Conservation (phyloP, 2,329 filamentous ascomycete genomes). For the Aspergillus pseudonomiae region DNA sequence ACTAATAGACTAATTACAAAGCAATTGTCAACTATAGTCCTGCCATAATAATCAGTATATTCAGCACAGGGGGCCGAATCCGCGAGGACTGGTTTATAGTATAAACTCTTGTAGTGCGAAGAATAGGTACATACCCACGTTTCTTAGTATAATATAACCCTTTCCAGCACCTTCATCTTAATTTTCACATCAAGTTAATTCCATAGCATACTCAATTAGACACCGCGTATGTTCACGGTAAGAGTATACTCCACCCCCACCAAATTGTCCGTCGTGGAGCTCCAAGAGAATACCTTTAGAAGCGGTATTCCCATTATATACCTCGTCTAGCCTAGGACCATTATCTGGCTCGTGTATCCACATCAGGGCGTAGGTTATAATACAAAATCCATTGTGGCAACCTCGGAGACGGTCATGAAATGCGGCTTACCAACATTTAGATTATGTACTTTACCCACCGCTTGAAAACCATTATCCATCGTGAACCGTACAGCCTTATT, state of each 20-base stretch:
- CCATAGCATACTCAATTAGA: slow-evolving; percentile 35
- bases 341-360: background rate
- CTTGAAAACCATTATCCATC: slow-evolving; percentile 21
- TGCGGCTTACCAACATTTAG: slow-evolving; percentile 23
- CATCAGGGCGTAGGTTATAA: background rate
- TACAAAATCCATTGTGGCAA: slow-evolving; percentile 25
- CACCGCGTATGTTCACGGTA: slow-evolving; percentile 25
- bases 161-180: slow-evolving; percentile 32
- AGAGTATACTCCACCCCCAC: slow-evolving; percentile 16
- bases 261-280: slow-evolving; percentile 1
- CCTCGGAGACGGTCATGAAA: background rate
- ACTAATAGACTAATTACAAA: slow-evolving; percentile 43
- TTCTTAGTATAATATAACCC: slow-evolving; percentile 20
- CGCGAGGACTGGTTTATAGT: slow-evolving; percentile 32
- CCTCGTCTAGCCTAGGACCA: background rate
- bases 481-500: slow-evolving; percentile 14
- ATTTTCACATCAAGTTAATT: slow-evolving; percentile 21
- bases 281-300: slow-evolving; percentile 5
- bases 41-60: background rate
- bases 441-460: slow-evolving; percentile 28
- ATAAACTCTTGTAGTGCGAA: slow-evolving; percentile 25
- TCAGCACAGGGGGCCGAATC: background rate
- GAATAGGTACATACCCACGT: slow-evolving; percentile 26
- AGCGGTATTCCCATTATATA: slow-evolving; percentile 4
- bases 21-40: background rate